Base-by-base conservation (phyloP, 306 rosid genomes). In the Quercus bicolor region DNA sequence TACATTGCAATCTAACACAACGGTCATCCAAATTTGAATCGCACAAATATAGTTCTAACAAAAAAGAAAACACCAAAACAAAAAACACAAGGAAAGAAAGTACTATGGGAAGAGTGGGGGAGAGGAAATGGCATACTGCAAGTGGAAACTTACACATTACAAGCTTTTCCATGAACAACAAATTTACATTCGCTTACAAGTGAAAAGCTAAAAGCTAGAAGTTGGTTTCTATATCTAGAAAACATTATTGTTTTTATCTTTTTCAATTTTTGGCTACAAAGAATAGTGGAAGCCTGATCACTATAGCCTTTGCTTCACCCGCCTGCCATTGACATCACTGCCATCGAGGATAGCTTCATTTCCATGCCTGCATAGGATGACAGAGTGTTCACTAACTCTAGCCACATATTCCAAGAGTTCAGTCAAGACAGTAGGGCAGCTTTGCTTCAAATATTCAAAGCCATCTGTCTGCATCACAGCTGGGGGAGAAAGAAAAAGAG, bases 391-490 rank as follows among this genome's bases (percentile, higher is more conserved):
- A 19, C 84, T 79, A 78, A 87, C 89, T 85, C 89, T 89, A 20
- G 94, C 98, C 80, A 94, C 94, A 45, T 90, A 94, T 86, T 92
- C 92, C 90, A 94, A 68, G 66, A 93, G 92, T 74, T 93, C 97
- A 1, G 97, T 88, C 79, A 93, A 86, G 52, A 93, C 93, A 40
- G 93, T 73, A 0, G 97, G 97, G 79, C 98, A 93, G 74, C 98
- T 93, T 84, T 90, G 90, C 92, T 85, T 93, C 89, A 93, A 88
- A 87, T 93, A 90, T 77, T 87, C 92, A 75, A 89, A 93, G 52
- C 98, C 98, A 78, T 91, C 98, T 13, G 98, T 91, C 77, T 90
- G 90, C 97, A 93, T 93, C 81, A 93, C 97, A 83, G 92, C 98
- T 93, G 86, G 76, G 48, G 84, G 74, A 55, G 59, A 77, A 66